Evolutionary conservation across 257 asterid species (phyloP).

Genomic region (Gentiana dahurica): DNA sequence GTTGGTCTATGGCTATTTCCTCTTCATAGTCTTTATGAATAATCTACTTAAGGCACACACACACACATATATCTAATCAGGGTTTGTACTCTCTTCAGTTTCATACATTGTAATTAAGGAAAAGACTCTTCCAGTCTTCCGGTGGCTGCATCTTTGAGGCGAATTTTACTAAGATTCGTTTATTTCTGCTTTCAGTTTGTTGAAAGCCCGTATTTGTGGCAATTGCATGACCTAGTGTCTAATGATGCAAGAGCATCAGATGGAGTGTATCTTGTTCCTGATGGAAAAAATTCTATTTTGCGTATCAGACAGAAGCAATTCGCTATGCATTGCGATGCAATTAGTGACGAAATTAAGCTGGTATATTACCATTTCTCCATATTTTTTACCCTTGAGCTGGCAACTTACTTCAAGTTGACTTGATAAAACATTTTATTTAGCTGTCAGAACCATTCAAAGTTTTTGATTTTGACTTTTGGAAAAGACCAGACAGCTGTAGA

Average conservation of each 20-base stretch:
- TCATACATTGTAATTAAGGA: neutral
- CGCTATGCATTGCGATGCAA: slow-evolving; percentile 86
- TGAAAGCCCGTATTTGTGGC: slow-evolving; percentile 60
- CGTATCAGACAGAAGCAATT: slow-evolving; percentile 48
- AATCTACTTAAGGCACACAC: no score
- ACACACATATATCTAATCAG: no score
- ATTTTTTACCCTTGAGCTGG: neutral
- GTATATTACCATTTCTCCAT: slow-evolving; percentile 31
- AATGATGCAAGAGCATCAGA: slow-evolving; percentile 59
- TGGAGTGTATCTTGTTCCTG: slow-evolving; percentile 62
- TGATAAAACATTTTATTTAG: slow-evolving; percentile 33
- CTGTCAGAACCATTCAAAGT: slow-evolving; percentile 89
- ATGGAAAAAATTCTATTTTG: slow-evolving; percentile 36
- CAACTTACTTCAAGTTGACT: slow-evolving; percentile 6
- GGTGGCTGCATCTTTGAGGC: neutral
- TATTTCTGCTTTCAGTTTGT: slow-evolving; percentile 46
- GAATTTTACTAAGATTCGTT: neutral
- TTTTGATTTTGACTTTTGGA: slow-evolving; percentile 95
- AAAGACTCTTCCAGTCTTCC: neutral
- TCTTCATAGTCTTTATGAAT: no score
- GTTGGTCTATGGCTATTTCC: neutral
- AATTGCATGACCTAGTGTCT: slow-evolving; percentile 56
- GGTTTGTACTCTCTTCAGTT: neutral
- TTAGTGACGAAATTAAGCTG: slow-evolving; percentile 60
- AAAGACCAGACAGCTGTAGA: slow-evolving; percentile 68